Evolutionary conservation across 495 filamentous ascomycete genomes (phyloP).

Genomic region (Penicillium simplicissimum): DNA sequence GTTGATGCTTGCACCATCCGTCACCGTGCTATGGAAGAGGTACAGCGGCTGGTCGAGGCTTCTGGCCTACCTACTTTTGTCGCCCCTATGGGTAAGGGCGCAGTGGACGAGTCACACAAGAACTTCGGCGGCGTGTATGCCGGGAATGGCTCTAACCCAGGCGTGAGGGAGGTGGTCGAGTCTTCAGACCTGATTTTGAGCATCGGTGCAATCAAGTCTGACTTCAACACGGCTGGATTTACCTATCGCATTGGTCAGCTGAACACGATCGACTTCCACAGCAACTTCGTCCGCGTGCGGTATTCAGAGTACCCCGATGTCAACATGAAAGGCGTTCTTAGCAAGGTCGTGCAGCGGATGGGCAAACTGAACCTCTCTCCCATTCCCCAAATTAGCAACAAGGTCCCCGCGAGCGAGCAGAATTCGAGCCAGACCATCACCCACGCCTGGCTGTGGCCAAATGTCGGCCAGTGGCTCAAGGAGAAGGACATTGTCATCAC

Average conservation of each 20-base stretch:
- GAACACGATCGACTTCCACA: constrained; percentile 87
- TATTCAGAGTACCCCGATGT: constrained; percentile 84
- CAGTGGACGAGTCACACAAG: constrained; percentile 72
- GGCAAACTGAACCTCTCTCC: constrained; percentile 54
- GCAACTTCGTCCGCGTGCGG: constrained; percentile 68
- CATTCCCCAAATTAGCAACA: constrained; percentile 50
- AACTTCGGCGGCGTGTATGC: constrained; percentile 88
- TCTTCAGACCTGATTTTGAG: constrained; percentile 78
- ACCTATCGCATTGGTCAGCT: constrained; percentile 80
- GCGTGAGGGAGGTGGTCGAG: constrained; percentile 73
- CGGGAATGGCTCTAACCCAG: constrained; percentile 71
- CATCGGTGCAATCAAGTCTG: constrained; percentile 81
- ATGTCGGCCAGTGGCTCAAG: constrained; percentile 73
- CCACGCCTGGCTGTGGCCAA: constrained; percentile 86
- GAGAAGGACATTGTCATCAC: constrained; percentile 79
- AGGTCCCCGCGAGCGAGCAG: constrained; percentile 55
- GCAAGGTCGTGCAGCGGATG: constrained; percentile 64
- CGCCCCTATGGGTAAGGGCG: constrained; percentile 90
- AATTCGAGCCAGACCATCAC: constrained; percentile 60
- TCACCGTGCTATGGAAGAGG: constrained; percentile 72
- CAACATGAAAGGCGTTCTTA: constrained; percentile 83
- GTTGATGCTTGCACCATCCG: constrained; percentile 92
- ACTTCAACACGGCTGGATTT: constrained; percentile 92
- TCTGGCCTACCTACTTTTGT: constrained; percentile 82
- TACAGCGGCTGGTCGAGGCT: constrained; percentile 73